Evolutionary conservation across 352 stramenopile genomes (phyloP), one percentile per base, ranked within the genome.

Genomic region (Phytophthora foliorum): DNA sequence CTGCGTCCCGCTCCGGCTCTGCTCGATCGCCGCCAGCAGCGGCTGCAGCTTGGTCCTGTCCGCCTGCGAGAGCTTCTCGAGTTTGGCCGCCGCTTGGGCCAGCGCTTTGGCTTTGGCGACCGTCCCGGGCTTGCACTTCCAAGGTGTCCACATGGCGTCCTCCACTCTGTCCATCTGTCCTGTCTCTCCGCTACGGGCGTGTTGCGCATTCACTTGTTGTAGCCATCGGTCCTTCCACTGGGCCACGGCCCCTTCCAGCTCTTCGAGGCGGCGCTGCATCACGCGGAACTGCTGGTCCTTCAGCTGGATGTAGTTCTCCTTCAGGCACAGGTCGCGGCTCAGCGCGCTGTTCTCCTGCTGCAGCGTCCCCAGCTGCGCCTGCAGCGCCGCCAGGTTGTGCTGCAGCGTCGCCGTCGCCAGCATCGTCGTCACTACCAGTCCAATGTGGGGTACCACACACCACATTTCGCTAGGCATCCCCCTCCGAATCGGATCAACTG

Each of bases 271-370:
- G 25, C 81, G 74, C 73, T 92, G 84, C 72, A 92, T 86, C 16
- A 88, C 81, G 73, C 84, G 82, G 49, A 88, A 80, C 71, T 92
- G 84, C 74, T 92, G 84, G 58, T 92, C 84, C 50, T 89, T 89
- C 11, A 85, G 80, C 61, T 90, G 77, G 53, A 92, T 73, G 67
- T 89, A 87, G 69, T 90, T 91, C 55, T 91, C 84, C 60, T 90
- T 90, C n/a, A 92, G 64, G 25, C 73, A 83, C 52, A 91, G 29
- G 49, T 86, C 80, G 41, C 83, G 84, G 4, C 82, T 92, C 46
- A 92, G 73, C 44, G 60, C 73, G 45, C 74, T 76, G 72, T 92
- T 91, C 57, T 89, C 75, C 54, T 69, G 57, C 61, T 92, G 84
- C 56, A 92, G 71, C 67, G 73, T 77, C 55, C 76, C 72, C 39